These are phyloP conservation scores for Aspergillus homomorphus DNA, from an alignment of 495 filamentous ascomycete genomes.

Conservation along the genomic window DNA sequence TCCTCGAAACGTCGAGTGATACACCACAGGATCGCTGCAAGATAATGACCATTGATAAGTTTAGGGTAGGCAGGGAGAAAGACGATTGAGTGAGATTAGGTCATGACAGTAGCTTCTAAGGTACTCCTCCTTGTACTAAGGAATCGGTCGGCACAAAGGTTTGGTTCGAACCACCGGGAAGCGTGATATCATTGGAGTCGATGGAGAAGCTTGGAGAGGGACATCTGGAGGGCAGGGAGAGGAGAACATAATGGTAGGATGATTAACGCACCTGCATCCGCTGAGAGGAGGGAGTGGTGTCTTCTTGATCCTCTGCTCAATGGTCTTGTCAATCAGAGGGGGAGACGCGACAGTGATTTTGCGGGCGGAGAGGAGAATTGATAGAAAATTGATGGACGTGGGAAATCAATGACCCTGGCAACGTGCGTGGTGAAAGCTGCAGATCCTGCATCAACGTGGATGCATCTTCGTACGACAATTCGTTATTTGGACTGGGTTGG, in stretches of 20 bases:
- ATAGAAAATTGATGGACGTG: constrained; percentile 9
- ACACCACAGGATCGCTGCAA: constrained; percentile 17
- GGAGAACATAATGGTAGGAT: constrained; percentile 7
- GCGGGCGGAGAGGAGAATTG: constrained; percentile 7
- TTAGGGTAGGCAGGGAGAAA: constrained; percentile 16
- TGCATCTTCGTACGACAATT: constrained; percentile 10
- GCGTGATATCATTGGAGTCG: constrained; percentile 19
- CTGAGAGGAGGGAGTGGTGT: not conserved
- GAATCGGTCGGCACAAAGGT: constrained; percentile 14
- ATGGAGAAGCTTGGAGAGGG: constrained; percentile 1
- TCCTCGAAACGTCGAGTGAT: constrained; percentile 19
- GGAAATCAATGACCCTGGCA: constrained; percentile 7
- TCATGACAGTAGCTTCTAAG: not conserved
- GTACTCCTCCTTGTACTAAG: constrained; percentile 11
- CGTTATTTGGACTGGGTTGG: not conserved
- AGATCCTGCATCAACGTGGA: constrained; percentile 18
- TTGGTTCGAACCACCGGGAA: constrained; percentile 19
- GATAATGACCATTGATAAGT: constrained; percentile 15
- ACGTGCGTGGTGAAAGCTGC: constrained; percentile 16
- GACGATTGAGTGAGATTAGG: not conserved
- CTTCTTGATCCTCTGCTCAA: not conserved
- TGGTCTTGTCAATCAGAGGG: constrained; percentile 11
- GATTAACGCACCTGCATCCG: constrained; percentile 32
- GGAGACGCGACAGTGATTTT: constrained; percentile 6
- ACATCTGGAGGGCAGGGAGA: constrained; percentile 7